phyloP scores from a whole-genome alignment of 2,329 filamentous ascomycete species.

The Trichoderma sp. region DNA sequence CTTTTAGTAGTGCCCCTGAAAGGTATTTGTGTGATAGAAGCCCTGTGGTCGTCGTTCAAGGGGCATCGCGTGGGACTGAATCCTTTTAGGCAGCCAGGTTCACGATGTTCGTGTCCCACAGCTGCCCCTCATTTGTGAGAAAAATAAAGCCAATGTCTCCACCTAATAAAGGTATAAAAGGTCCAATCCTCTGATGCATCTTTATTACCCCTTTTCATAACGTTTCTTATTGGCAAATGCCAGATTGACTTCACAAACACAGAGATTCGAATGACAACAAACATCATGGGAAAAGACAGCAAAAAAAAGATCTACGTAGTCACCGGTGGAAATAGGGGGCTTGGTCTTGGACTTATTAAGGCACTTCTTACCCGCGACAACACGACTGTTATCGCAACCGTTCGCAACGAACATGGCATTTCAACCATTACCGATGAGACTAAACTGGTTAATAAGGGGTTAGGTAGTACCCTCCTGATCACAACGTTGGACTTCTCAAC shows the following conservation, averaged over 20 bases:
- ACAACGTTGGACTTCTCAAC: conserved; percentile 38
- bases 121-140: neutral
- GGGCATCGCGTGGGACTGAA: neutral
- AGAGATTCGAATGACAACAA: no score
- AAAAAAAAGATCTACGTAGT: conserved; percentile 36
- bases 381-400: conserved; percentile 45
- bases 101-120: neutral
- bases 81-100: neutral
- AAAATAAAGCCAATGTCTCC: neutral
- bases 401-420: conserved; percentile 30
- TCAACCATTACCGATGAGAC: conserved; percentile 23
- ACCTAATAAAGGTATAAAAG: neutral
- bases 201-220: neutral
- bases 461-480: conserved; percentile 32
- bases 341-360: conserved; percentile 38
- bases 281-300: neutral
- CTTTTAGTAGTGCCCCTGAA: neutral
- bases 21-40: no score
- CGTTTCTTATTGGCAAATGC: neutral
- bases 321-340: conserved; percentile 41
- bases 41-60: neutral
- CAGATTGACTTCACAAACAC: neutral
- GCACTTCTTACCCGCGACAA: conserved; percentile 48
- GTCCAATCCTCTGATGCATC: neutral
- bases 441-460: conserved; percentile 26